Evolutionary conservation across 768 basidiomycete species (phyloP).

Genomic region (Dentipellis fragilis): DNA sequence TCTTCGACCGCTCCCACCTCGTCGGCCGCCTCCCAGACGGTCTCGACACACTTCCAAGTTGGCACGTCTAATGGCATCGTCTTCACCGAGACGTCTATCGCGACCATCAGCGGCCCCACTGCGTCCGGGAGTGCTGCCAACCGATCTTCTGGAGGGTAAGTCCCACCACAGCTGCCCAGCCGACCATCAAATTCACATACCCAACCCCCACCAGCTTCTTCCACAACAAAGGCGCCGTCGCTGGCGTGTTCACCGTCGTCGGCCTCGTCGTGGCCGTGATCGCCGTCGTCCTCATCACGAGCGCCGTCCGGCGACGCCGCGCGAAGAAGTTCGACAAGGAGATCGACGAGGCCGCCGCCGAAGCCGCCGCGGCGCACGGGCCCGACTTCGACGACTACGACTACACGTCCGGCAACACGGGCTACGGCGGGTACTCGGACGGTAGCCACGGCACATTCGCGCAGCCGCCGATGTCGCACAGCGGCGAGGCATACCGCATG

Average conservation of each 20-base stretch:
- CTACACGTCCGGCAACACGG: conserved; percentile 23
- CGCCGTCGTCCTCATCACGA: conserved; percentile 42
- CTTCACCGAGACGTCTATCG: conserved; percentile 10
- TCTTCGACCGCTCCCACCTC: neutral
- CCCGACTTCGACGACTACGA: conserved; percentile 42
- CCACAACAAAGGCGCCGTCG: conserved; percentile 60
- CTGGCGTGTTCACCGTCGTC: conserved; percentile 61
- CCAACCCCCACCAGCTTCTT: conserved; percentile 42
- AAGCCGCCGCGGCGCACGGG: conserved; percentile 41
- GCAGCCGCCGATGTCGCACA: conserved; percentile 25
- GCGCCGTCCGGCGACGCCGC: conserved; percentile 50
- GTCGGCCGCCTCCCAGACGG: neutral
- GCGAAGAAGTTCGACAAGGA: conserved; percentile 62
- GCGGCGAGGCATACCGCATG: conserved; percentile 40
- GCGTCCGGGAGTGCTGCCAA: neutral
- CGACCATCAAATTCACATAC: neutral
- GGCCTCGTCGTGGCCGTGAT: conserved; percentile 50
- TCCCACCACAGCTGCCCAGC: neutral
- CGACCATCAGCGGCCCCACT: conserved; percentile 2
- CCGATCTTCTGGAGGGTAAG: neutral
- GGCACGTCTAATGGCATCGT: conserved; percentile 8
- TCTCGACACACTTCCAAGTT: conserved; percentile 5
- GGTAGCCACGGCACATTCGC: conserved; percentile 48
- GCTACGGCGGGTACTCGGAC: conserved; percentile 32
- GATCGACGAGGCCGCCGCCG: conserved; percentile 59